phyloP scores from a whole-genome alignment of 116 monocot genomes.

The Thalassia testudinum region DNA sequence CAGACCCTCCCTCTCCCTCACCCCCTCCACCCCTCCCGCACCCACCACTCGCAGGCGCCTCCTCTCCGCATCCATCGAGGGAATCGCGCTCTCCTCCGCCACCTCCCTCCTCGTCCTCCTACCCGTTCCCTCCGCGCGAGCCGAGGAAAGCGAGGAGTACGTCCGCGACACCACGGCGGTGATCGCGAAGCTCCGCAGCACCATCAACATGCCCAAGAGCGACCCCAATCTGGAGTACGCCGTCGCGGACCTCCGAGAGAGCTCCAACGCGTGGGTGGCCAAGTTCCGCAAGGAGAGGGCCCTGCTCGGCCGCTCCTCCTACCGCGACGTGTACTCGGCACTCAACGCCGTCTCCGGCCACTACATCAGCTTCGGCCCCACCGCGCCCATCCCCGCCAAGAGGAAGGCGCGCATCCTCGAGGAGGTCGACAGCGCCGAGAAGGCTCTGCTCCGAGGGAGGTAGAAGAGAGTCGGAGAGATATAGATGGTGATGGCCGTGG shows the following conservation, averaged over 20 bases:
- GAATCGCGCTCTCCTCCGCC: too few relatives aligned
- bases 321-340: slow-evolving; percentile 89
- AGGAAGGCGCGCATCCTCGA: slow-evolving; percentile 78
- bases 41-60: too few relatives aligned
- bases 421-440: slow-evolving; percentile 90
- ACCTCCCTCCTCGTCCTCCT: neutral
- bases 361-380: slow-evolving; percentile 92
- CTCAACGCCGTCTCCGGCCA: slow-evolving; percentile 97
- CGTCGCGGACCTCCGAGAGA: slow-evolving; percentile 54
- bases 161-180: slow-evolving; percentile 70
- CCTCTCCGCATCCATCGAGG: too few relatives aligned
- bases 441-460: slow-evolving; percentile 66
- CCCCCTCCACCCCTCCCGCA: too few relatives aligned
- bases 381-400: slow-evolving; percentile 81
- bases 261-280: too few relatives aligned
- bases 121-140: slow-evolving; percentile 39
- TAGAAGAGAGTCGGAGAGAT: too few relatives aligned
- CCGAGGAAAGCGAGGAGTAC: too few relatives aligned
- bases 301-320: slow-evolving; percentile 62
- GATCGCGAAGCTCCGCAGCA: slow-evolving; percentile 55
- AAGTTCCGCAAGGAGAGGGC: slow-evolving; percentile 74
- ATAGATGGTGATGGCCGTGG: too few relatives aligned
- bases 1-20: too few relatives aligned
- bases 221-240: slow-evolving; percentile 66
- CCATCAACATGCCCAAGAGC: slow-evolving; percentile 41